Base-by-base conservation (phyloP, 768 basidiomycete species). In the Amanita inopinata region DNA sequence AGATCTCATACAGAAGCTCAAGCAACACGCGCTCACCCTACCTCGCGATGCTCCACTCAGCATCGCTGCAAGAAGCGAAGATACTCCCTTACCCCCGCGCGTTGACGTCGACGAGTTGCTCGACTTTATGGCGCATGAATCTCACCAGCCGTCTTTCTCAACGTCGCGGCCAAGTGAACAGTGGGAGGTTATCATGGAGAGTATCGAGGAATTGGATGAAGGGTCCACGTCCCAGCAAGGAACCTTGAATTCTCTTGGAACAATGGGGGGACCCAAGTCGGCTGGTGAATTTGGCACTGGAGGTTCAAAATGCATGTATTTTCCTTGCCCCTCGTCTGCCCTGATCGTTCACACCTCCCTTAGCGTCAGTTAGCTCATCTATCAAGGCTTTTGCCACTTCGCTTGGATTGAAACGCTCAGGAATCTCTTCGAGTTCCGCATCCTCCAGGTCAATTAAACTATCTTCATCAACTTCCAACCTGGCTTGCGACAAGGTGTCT, bases 121-220 rank as follows among this genome's bases (percentile, higher is more conserved):
- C 43, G 48, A 39, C 36, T 45, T 39, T 43, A 41, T 10, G 40
- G 43, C n/a, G n/a, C n/a, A 32, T 33, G 20, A 20, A 19, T 22
- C 33, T 40, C 51, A 58, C 28, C 54, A 65, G 46, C 62, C 1
- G 9, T 20, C 33, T 12, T 42, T 14, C n/a, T 22, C 34, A 6
- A 33, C 25, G 19, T 4, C 76, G 7, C 70, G 83, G 32, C 81
- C 82, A 0, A 84, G 83, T 53, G 82, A 85, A 52, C 80, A 83
- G 51, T 89, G 88, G 85, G 83, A 86, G 54, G 64, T 89, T 46
- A 75, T 88, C n/a, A 87, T 89, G 79, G 86, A 89, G 41, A 74
- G 76, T 46, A 88, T 83, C 27, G 65, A 74, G 38, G 85, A 88
- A 45, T 59, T 67, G 12, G 80, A 83, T 25, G 82, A 84, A 48